Conservation (phyloP, 179 eudicot genomes). For the Camellia oleifera region DNA sequence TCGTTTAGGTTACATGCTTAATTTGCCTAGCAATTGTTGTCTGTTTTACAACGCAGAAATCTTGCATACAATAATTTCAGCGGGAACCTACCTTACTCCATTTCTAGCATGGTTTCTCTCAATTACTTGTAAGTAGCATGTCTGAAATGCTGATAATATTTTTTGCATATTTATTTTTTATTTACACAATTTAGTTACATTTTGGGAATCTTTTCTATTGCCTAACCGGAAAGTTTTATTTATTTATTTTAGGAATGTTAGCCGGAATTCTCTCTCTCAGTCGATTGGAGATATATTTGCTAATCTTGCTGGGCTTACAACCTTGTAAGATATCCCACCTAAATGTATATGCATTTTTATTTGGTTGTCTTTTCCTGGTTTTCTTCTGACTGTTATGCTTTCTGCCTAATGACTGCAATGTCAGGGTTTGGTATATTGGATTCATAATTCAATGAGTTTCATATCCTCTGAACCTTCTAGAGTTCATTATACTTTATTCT, state of each 20-base stretch:
- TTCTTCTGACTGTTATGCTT: no score
- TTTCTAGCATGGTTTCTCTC: slow-evolving; percentile 60
- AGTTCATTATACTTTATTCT: no score
- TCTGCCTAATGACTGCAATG: no score
- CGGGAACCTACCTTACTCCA: slow-evolving; percentile 82
- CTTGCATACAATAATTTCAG: slow-evolving; percentile 76
- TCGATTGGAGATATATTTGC: slow-evolving; percentile 71
- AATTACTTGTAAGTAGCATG: slow-evolving; percentile 58
- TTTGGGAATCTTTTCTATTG: slow-evolving; percentile 9
- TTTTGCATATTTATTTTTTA: background rate
- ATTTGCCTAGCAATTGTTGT: slow-evolving; percentile 15
- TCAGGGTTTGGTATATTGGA: no score
- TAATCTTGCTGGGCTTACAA: slow-evolving; percentile 60
- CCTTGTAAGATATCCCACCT: slow-evolving; percentile 53
- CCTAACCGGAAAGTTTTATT: slow-evolving; percentile 5
- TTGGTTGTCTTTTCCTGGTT: background rate
- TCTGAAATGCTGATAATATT: background rate
- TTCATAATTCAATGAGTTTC: no score
- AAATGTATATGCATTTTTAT: background rate
- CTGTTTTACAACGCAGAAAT: slow-evolving; percentile 55
- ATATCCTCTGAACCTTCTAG: no score
- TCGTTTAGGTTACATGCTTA: background rate
- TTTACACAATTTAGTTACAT: slow-evolving; percentile 4
- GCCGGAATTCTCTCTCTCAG: slow-evolving; percentile 68
- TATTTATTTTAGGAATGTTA: slow-evolving; percentile 57